phyloP scores from a whole-genome alignment of 495 filamentous ascomycete genomes.

The Cladorrhinum samala region DNA sequence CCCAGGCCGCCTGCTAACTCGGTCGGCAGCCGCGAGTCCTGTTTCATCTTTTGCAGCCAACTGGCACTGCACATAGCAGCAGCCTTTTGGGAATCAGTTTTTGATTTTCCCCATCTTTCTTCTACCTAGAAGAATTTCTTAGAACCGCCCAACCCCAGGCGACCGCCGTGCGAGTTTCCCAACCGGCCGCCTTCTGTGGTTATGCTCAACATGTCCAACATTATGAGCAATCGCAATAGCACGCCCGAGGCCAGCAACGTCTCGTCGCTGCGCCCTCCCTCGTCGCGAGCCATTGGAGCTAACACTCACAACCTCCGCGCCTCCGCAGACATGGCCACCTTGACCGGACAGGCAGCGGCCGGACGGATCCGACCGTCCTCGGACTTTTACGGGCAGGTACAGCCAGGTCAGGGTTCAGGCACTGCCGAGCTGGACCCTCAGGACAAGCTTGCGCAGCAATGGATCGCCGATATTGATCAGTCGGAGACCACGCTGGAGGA shows the following conservation, averaged over 20 bases:
- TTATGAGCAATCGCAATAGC: conserved; percentile 91
- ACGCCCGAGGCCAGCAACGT: conserved; percentile 81
- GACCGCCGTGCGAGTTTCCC: neutral
- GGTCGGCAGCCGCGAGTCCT: conserved; percentile 23
- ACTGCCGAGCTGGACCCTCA: conserved; percentile 63
- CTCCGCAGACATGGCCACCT: conserved; percentile 92
- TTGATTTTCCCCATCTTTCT: conserved; percentile 13
- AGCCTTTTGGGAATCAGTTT: conserved; percentile 10
- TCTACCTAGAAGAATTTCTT: conserved; percentile 9
- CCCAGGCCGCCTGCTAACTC: conserved; percentile 24
- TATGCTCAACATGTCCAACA: conserved; percentile 57
- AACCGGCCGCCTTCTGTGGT: conserved; percentile 19
- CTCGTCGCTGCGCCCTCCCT: conserved; percentile 85
- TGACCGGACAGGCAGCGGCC: conserved; percentile 66
- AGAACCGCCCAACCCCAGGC: conserved; percentile 7
- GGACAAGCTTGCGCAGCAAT: conserved; percentile 93
- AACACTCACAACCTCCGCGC: conserved; percentile 79
- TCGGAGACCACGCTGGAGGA: conserved; percentile 96
- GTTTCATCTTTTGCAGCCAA: conserved; percentile 32
- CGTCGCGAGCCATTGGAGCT: conserved; percentile 69
- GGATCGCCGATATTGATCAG: conserved; percentile 98
- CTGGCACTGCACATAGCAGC: conserved; percentile 11
- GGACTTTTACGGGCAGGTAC: conserved; percentile 78
- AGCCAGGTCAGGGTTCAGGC: conserved; percentile 57
- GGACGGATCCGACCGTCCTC: conserved; percentile 89